These are phyloP conservation scores for Closterium sp. DNA, from an alignment of 139 green algal genomes.

Conservation along the genomic window DNA sequence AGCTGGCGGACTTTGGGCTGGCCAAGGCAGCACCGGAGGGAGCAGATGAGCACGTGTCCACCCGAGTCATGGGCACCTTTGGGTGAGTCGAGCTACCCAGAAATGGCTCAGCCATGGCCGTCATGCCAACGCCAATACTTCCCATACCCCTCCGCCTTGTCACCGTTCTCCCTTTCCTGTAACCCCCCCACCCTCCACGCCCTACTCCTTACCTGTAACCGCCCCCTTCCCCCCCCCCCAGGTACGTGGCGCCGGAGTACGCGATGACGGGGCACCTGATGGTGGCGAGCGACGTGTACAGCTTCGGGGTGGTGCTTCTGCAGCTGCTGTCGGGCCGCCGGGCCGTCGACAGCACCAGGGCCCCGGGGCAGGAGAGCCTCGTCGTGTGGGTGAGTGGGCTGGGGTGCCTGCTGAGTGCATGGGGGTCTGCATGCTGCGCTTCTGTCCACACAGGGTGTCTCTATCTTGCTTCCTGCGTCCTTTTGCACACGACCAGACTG, in stretches of 20 bases:
- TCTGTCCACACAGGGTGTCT: too few relatives aligned
- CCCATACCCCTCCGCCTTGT: neutral
- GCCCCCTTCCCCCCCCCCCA: neutral
- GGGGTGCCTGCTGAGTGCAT: too few relatives aligned
- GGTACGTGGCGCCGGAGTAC: constrained; percentile 30
- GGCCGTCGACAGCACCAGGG: neutral
- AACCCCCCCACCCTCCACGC: too few relatives aligned
- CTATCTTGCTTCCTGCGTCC: too few relatives aligned
- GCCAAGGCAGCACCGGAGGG: constrained; percentile 12
- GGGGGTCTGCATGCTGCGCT: too few relatives aligned
- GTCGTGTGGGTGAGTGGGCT: neutral
- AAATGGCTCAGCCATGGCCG: too few relatives aligned
- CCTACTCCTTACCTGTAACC: neutral
- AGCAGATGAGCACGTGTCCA: neutral
- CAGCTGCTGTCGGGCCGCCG: constrained; percentile 3
- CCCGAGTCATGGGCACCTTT: constrained; percentile 34
- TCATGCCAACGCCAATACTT: neutral
- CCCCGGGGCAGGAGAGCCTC: neutral
- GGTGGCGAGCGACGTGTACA: constrained; percentile 28
- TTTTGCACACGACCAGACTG: too few relatives aligned
- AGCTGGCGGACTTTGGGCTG: constrained; percentile 23
- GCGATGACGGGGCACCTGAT: constrained; percentile 37
- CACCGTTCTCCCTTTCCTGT: neutral
- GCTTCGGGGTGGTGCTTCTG: constrained; percentile 7
- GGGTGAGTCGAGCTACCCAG: constrained; percentile 25